Evolutionary conservation across 2,329 filamentous ascomycete species (phyloP), one percentile per base, ranked within the genome.

Genomic region (Didymella glomerata): DNA sequence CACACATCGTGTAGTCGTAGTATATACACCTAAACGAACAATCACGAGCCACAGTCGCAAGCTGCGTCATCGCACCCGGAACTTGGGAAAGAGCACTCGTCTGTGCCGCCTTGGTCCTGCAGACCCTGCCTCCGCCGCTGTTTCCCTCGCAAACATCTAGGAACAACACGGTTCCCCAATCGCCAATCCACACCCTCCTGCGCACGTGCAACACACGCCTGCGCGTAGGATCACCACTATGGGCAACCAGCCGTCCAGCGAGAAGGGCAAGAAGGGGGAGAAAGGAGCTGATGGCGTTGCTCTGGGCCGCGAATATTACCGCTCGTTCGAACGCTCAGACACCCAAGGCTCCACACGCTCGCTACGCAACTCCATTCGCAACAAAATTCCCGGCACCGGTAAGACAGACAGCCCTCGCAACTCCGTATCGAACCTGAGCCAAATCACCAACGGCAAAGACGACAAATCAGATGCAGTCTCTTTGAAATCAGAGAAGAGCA

Each of bases 261-360:
- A 80, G 66, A 78, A 79, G 62, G 79, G 78, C 63, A 77, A 76
- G 59, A 78, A 77, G 58, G 79, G 80, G 59, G 69, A 76, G 27
- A 79, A 79, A 57, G 81, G 81, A 50, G 75, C 78, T 59, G 80
- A 80, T 57, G 81, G 80, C 64, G 87, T 90, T 36, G 83, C 85
- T 61, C 82, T 97, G 59, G 90, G 92, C 77, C 91, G 92, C 28
- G 75, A 77, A 54, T 73, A 75, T 64, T 96, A 95, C 77, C 94
- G 93, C 27, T 97, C 94, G 27, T 94, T 98, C 76, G 91, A 89
- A 80, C 90, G 90, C 76, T 92, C 93, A 56, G 94, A 98, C 75
- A 98, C 94, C 27, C 94, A 93, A 76, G 93, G 97, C 66, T 97
- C 93, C 7, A 87, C 90, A 30, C 90, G 93, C 65, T 97, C 93